These are phyloP conservation scores for Ogataea chonburiensis DNA, from an alignment of 805 yeast species.

Conservation along the genomic window DNA sequence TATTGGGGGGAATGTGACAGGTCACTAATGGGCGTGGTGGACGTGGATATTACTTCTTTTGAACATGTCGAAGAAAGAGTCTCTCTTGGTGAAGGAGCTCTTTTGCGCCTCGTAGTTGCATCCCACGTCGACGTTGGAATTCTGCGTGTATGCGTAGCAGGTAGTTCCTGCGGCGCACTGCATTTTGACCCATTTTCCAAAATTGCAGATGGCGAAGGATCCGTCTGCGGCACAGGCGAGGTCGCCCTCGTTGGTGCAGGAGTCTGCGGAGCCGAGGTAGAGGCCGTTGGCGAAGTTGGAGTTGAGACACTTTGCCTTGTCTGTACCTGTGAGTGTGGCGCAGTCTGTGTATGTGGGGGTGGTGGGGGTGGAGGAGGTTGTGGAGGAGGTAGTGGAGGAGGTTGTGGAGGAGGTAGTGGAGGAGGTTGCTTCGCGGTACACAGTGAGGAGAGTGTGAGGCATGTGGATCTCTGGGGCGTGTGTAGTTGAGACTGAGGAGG, in stretches of 20 bases:
- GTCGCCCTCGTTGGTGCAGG: constrained; percentile 47
- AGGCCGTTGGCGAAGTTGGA: constrained; percentile 42
- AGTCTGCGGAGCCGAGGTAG: constrained; percentile 40
- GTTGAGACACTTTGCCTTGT: constrained; percentile 45
- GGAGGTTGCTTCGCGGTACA: neutral
- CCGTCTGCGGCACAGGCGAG: constrained; percentile 53
- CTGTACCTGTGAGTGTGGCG: constrained; percentile 37
- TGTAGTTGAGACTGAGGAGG: constrained; percentile 6
- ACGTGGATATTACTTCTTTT: constrained; percentile 25
- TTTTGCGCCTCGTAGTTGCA: constrained; percentile 44
- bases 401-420: neutral
- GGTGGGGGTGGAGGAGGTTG: constrained; percentile 4
- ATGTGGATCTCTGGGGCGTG: constrained; percentile 8
- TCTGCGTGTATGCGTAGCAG: constrained; percentile 51
- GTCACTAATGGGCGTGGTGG: constrained; percentile 19
- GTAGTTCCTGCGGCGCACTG: constrained; percentile 63
- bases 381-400: constrained; percentile 1
- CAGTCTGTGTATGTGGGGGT: constrained; percentile 33
- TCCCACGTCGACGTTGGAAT: constrained; percentile 44
- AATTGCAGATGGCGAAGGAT: constrained; percentile 53
- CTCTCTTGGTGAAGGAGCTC: constrained; percentile 33
- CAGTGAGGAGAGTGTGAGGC: neutral
- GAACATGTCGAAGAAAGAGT: constrained; percentile 20
- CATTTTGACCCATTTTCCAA: constrained; percentile 55
- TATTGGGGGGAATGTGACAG: constrained; percentile 1